Evolutionary conservation across 2,329 filamentous ascomycete genomes (phyloP), one percentile per base, ranked within the genome.

Genomic region (Trichoderma atrobrunneum): DNA sequence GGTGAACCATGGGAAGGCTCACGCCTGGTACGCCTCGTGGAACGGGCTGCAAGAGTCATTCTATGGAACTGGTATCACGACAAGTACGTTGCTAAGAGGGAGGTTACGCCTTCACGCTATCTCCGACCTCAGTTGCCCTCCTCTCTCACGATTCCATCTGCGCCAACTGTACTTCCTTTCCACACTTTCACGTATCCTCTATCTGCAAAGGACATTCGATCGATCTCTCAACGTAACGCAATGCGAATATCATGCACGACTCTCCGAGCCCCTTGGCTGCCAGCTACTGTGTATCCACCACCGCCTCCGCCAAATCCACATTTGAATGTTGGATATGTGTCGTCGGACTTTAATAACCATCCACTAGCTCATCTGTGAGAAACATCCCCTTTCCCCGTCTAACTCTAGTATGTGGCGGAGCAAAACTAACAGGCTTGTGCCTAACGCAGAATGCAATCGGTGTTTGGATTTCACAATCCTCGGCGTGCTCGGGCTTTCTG

Each of bases 311-410:
- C 96, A 1, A 87, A 85, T 57, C 94, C 95, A 0, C 89, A 92
- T 75, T 86, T 99, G n/a, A 95, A 94, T 76, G 90, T 99, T 73
- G 96, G 96, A 61, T 99, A 99, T 80, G 91, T 99, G 48, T 98
- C 96, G 4, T 98, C 96, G 0, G 96, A 99, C 82, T 99, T 99
- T 83, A 99, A 99, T 79, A 99, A 99, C 77, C 96, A 99, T 79
- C 96, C 96, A 5, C 85, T 99, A 39, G 96, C 96, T 28, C 96
- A 99, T 83, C 82, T 99, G 87, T 89, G 84, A 83, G 63, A 36
- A 32, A 6, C 39, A 30, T 8, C 18, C 32, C 56, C 24, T 12
- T 18, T 62, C 16, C 10, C 8, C 4, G 16, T 34, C 16, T 26
- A 11, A 60, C 14, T 18, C 26, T 8, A 24, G 5, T 7, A 5